Evolutionary conservation across 2,329 filamentous ascomycete genomes (phyloP).

Genomic region (Aureobasidium sp.): DNA sequence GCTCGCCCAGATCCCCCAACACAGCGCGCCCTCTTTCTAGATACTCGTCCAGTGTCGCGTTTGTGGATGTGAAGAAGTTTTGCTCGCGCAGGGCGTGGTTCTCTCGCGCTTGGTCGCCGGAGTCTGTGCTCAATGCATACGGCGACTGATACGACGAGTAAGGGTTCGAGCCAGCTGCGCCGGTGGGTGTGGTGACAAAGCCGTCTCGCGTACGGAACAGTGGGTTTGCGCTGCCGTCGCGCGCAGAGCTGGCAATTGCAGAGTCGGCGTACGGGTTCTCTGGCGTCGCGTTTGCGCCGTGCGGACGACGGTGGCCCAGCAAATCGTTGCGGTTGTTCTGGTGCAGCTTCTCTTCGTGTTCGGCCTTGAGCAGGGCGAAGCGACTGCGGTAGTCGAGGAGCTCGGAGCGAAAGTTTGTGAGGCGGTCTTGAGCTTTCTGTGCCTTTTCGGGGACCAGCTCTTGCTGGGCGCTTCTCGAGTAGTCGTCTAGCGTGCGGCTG

Average conservation of each 20-base stretch:
- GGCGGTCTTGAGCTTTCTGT: constrained; percentile 77
- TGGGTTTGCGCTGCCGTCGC: constrained; percentile 27
- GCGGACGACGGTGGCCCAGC: constrained; percentile 69
- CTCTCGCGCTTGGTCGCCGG: constrained; percentile 48
- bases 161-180: constrained; percentile 31
- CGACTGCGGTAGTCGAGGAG: constrained; percentile 71
- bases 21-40: constrained; percentile 86
- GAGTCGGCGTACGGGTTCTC: constrained; percentile 84
- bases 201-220: constrained; percentile 31
- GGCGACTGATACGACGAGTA: constrained; percentile 33
- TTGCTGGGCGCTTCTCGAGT: constrained; percentile 74
- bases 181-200: constrained; percentile 20
- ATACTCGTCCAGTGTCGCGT: constrained; percentile 86
- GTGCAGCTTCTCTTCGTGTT: constrained; percentile 57
- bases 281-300: constrained; percentile 62
- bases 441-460: constrained; percentile 89
- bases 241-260: constrained; percentile 27
- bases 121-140: constrained; percentile 25
- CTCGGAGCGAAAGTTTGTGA: constrained; percentile 79
- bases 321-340: constrained; percentile 63
- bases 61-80: constrained; percentile 74
- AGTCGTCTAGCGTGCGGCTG: constrained; percentile 86
- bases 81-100: constrained; percentile 82
- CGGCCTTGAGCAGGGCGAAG: constrained; percentile 69
- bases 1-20: constrained; percentile 77